phyloP scores from a whole-genome alignment of 768 basidiomycete genomes.

The Kwoniella pini region DNA sequence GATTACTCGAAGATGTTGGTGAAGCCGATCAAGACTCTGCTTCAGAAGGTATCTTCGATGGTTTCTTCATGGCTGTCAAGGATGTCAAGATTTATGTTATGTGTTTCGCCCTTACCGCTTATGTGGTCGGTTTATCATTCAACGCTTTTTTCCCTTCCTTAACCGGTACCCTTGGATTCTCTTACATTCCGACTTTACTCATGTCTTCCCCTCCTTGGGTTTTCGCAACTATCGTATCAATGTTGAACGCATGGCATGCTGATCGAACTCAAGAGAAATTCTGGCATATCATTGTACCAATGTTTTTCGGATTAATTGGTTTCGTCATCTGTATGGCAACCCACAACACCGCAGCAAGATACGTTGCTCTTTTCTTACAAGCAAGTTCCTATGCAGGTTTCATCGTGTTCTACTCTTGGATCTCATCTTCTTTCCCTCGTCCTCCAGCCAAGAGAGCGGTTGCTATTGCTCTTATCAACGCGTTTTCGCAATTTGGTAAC shows the following conservation, averaged over 20 bases:
- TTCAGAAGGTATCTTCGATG: constrained; percentile 54
- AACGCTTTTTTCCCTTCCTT: constrained; percentile 69
- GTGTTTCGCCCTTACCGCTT: constrained; percentile 63
- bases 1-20: constrained; percentile 54
- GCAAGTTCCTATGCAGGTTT: constrained; percentile 62
- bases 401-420: constrained; percentile 57
- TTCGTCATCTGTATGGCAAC: constrained; percentile 55
- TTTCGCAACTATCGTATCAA: constrained; percentile 58
- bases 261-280: constrained; percentile 71
- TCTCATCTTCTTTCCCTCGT: constrained; percentile 66
- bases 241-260: constrained; percentile 62
- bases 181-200: constrained; percentile 66
- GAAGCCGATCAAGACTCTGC: constrained; percentile 60
- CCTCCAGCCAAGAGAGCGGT: constrained; percentile 85
- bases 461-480: constrained; percentile 78
- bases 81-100: constrained; percentile 83
- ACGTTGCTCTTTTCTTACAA: constrained; percentile 56
- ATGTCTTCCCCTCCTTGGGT: constrained; percentile 72
- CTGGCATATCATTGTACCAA: constrained; percentile 62
- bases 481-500: constrained; percentile 79
- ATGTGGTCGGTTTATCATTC: constrained; percentile 66
- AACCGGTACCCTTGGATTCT: constrained; percentile 64
- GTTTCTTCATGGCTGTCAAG: constrained; percentile 63
- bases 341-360: constrained; percentile 45
- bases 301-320: constrained; percentile 63